Evolutionary conservation across 148 eudicot genomes (phyloP), one percentile per base, ranked within the genome.

Genomic region (Persicaria tinctoria): DNA sequence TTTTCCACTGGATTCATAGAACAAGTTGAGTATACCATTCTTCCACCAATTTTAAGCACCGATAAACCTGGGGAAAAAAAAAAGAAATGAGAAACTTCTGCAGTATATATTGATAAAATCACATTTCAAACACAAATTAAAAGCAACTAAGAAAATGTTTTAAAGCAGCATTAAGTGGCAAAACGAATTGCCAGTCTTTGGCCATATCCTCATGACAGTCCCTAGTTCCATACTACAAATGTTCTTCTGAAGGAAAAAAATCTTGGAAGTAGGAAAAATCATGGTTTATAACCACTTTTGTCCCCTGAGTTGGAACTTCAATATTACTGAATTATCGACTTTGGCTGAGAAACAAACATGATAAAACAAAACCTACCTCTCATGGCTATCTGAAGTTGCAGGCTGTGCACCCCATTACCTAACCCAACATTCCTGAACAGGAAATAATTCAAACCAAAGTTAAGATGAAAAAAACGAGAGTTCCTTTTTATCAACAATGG

Each of bases 1-100:
- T 95, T 89, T 81, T 95, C 99, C 76, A 95, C 89, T 57, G 99
- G 99, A 86, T 95, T 95, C 99, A 95, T 92, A 41, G 99, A 92
- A 80, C 99, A 95, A 46, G 99, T 95, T 48, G 99, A 95, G 83
- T 95, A 95, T 62, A 95, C 89, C 91, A 95, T 92, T 82, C 89
- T 86, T 74, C 99, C 99, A 74, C 94, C 99, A 77, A 92, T 89
- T 84, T 90, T 95, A 74, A 95, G 96, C 84, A 95, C 77, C 70
- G 93, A 80, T 18, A 90, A 12, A 68, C 99, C 99, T 95, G 85
- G 74, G n/a, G n/a, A 80, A 76, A 49, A 51, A 76, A 8, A 55
- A 9, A 72, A 7, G 6, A 53, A 9, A 23, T 13, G 70, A 66
- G 70, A 13, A 66, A 1, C 14, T 66, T 14, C 41, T 23, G 13